These are phyloP conservation scores for Luzula sylvatica DNA, from an alignment of 176 grass and related monocot species.

Conservation along the genomic window DNA sequence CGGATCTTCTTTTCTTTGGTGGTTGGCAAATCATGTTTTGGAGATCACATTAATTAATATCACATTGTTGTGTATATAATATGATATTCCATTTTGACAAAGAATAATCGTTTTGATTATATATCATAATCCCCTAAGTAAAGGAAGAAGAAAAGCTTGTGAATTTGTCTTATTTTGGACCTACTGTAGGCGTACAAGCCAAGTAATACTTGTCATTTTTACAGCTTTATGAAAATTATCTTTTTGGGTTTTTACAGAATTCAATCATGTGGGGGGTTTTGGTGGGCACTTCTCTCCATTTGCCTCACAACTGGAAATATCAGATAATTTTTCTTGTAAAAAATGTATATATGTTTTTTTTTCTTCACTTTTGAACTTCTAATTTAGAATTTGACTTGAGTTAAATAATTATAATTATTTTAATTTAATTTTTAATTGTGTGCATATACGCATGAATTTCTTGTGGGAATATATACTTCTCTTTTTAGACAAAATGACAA, in stretches of 20 bases:
- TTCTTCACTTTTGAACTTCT: too few species aligned
- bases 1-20: conserved; percentile 8
- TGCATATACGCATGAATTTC: too few species aligned
- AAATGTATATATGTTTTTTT: too few species aligned
- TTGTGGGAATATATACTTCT: too few species aligned
- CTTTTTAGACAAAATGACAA: too few species aligned
- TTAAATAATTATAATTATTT: too few species aligned
- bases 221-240: conserved; percentile 14
- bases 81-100: conserved; percentile 8
- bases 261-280: neutral
- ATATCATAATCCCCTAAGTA: neutral
- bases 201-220: conserved; percentile 21
- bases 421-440: too few species aligned
- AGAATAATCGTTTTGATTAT: neutral
- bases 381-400: too few species aligned
- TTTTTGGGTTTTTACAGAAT: neutral
- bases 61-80: conserved; percentile 2
- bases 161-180: conserved; percentile 20
- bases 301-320: neutral
- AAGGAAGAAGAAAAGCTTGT: conserved; percentile 10
- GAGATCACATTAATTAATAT: conserved; percentile 13
- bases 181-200: conserved; percentile 20
- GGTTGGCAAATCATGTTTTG: conserved; percentile 20
- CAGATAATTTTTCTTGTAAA: too few species aligned
- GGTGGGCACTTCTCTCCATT: neutral